phyloP scores from a whole-genome alignment of 257 asterid species.

The Scutellaria baicalensis region DNA sequence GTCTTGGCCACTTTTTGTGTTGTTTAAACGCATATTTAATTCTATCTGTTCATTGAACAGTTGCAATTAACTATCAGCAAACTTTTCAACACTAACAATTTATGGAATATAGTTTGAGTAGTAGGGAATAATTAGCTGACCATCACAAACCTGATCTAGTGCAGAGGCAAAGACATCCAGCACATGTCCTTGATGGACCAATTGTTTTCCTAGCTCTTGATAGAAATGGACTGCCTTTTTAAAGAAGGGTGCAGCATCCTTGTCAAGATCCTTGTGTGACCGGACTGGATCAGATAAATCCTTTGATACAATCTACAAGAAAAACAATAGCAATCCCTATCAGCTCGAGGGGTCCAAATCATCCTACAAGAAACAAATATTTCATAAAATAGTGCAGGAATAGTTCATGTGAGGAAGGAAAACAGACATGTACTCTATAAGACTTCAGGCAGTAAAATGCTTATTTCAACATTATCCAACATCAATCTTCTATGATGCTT shows the following conservation, averaged over 20 bases:
- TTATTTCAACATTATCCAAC: background rate
- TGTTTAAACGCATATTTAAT: too few relatives aligned
- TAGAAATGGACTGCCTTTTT: conserved; percentile 81
- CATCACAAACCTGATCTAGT: conserved; percentile 80
- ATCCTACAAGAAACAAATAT: background rate
- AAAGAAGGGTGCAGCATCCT: conserved; percentile 89
- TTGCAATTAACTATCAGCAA: too few relatives aligned
- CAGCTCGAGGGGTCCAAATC: background rate
- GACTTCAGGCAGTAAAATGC: background rate
- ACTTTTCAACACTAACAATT: background rate
- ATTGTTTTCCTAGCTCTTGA: conserved; percentile 79
- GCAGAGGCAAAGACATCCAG: conserved; percentile 96
- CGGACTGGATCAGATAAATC: conserved; percentile 95
- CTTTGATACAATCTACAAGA: conserved; percentile 78
- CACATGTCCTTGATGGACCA: conserved; percentile 83
- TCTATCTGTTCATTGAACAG: too few relatives aligned
- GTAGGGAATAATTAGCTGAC: background rate
- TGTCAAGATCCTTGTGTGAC: conserved; percentile 93
- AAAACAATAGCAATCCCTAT: conserved; percentile 1
- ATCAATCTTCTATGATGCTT: background rate
- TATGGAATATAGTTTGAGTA: background rate
- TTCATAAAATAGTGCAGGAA: background rate
- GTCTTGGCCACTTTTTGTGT: too few relatives aligned
- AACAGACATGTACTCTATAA: background rate
- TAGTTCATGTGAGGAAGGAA: background rate